Conservation (phyloP, 1,139 yeast genomes). For the Taphrina wiesneri region DNA sequence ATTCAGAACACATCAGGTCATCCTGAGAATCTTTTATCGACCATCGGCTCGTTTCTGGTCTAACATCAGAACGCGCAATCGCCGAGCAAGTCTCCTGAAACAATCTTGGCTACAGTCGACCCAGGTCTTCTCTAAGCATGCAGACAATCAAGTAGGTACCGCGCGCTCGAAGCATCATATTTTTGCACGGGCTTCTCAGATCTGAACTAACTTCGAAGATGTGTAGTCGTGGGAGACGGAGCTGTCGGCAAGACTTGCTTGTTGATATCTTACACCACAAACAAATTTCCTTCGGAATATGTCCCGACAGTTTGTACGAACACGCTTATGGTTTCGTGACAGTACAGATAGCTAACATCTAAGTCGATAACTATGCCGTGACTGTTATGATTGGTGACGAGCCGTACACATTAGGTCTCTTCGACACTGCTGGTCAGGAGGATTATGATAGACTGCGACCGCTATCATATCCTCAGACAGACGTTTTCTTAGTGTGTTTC, state of each 20-base stretch:
- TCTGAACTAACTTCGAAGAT: constrained; percentile 50
- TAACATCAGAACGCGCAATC: neutral
- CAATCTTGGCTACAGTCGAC: neutral
- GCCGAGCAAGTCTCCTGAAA: neutral
- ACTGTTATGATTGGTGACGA: constrained; percentile 98
- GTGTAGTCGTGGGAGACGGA: constrained; percentile 98
- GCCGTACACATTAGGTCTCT: constrained; percentile 91
- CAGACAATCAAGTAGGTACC: constrained; percentile 18
- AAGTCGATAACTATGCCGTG: constrained; percentile 92
- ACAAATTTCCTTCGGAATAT: constrained; percentile 83
- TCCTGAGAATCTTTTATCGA: neutral
- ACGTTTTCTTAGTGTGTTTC: constrained; percentile 91
- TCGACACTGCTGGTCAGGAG: constrained; percentile 99
- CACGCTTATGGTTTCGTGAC: neutral
- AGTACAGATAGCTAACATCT: neutral
- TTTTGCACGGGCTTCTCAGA: neutral
- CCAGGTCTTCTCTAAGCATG: neutral
- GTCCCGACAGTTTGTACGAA: constrained; percentile 66
- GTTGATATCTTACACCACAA: constrained; percentile 83
- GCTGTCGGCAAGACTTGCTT: constrained; percentile 94
- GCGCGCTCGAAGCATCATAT: neutral
- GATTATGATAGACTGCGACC: constrained; percentile 98
- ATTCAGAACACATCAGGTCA: neutral
- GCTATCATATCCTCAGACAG: constrained; percentile 92
- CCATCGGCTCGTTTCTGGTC: neutral